These are phyloP conservation scores for Pholiota microspora DNA, from an alignment of 768 basidiomycete genomes.

Conservation along the genomic window DNA sequence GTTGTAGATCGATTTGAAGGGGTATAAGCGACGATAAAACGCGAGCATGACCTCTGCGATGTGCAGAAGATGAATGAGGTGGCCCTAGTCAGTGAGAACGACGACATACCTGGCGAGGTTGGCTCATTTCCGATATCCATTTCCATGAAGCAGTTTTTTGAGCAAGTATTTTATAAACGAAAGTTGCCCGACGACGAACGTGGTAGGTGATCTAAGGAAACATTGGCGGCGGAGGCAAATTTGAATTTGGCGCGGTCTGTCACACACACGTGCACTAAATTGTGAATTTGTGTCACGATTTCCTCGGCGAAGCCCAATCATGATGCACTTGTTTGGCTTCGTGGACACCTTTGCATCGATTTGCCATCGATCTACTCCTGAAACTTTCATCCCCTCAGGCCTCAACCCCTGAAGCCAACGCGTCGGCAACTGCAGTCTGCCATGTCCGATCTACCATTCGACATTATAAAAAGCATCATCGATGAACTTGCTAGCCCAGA, in stretches of 20 bases:
- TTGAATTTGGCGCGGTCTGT: too few relatives aligned
- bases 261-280: too few relatives aligned
- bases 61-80: background rate
- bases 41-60: conserved; percentile 45
- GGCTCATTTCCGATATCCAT: conserved; percentile 4
- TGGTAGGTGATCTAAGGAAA: background rate
- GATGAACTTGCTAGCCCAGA: background rate
- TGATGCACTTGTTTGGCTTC: too few relatives aligned
- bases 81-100: too few relatives aligned
- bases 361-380: too few relatives aligned
- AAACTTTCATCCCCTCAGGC: too few relatives aligned
- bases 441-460: background rate
- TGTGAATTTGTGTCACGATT: too few relatives aligned
- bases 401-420: too few relatives aligned
- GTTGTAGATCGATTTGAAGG: conserved; percentile 88
- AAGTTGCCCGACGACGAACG: background rate
- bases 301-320: too few relatives aligned
- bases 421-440: too few relatives aligned
- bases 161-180: background rate
- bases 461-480: conserved; percentile 2
- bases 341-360: too few relatives aligned
- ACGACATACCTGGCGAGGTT: conserved; percentile 22
- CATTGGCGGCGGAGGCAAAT: too few relatives aligned
- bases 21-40: conserved; percentile 91
- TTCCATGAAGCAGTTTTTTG: background rate